Percentiles rank a stretch among this genome's conserved stretches.
These are phyloP conservation scores for Penicillium olsonii DNA, from an alignment of 2,329 filamentous ascomycete species.

Conservation along the genomic window DNA sequence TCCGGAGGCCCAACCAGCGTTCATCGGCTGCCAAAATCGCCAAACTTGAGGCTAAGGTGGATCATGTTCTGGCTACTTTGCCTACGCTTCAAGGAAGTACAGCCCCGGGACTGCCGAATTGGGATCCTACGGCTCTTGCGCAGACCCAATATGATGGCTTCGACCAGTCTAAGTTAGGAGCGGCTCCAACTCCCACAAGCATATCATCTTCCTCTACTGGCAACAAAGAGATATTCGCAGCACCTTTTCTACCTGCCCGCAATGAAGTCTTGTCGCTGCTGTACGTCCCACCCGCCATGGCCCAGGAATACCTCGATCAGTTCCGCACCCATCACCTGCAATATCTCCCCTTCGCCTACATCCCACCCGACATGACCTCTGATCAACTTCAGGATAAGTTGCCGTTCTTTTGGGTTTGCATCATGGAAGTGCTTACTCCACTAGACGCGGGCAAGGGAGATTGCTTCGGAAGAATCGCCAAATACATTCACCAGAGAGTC, in stretches of 20 bases:
- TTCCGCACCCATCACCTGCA: conserved; percentile 28
- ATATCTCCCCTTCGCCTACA: conserved; percentile 30
- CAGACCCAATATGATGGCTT: background rate
- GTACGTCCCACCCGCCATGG: conserved; percentile 17
- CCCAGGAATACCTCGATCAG: conserved; percentile 17
- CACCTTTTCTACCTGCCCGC: background rate
- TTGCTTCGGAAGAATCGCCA: conserved; percentile 19
- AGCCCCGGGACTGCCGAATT: conserved; percentile 13
- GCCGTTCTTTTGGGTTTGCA: conserved; percentile 44
- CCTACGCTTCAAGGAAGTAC: conserved; percentile 27
- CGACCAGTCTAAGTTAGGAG: background rate
- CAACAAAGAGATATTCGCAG: background rate
- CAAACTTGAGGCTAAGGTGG: conserved; percentile 31
- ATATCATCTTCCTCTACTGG: conserved; percentile 3
- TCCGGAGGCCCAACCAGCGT: conserved; percentile 33
- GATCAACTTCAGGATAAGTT: conserved; percentile 31
- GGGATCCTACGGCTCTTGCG: conserved; percentile 10
- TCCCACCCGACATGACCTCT: conserved; percentile 25
- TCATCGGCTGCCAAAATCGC: conserved; percentile 22
- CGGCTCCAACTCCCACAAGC: conserved; percentile 3
- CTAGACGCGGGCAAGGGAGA: conserved; percentile 12
- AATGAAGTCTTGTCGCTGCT: conserved; percentile 15
- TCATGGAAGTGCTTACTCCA: conserved; percentile 36
- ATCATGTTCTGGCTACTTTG: conserved; percentile 20
- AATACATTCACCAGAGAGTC: conserved; percentile 22